These are phyloP conservation scores for Phialophora macrospora DNA, from an alignment of 2,329 filamentous ascomycete genomes.

Conservation along the genomic window DNA sequence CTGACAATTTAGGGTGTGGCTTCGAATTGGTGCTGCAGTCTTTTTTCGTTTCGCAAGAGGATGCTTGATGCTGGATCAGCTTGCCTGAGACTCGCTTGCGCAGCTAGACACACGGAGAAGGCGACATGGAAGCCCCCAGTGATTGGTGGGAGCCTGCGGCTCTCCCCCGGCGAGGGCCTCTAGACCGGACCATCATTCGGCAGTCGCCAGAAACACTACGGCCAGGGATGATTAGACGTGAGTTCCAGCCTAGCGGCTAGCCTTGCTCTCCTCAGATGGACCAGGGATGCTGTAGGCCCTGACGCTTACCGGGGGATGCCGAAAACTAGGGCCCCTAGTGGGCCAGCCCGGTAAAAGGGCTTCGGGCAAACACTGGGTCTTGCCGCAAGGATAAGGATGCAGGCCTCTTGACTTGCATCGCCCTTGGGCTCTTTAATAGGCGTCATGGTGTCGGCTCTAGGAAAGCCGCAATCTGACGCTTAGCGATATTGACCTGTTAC, in stretches of 20 bases:
- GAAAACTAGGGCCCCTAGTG: slow-evolving; percentile 4
- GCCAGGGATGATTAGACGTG: slow-evolving; percentile 2
- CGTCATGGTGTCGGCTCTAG: slow-evolving; percentile 1
- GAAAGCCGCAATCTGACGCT: not conserved
- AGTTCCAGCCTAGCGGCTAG: slow-evolving; percentile 13
- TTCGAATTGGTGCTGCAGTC: slow-evolving; percentile 7
- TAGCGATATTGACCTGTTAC: slow-evolving; percentile 6
- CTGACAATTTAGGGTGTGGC: slow-evolving; percentile 12
- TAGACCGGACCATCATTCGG: slow-evolving; percentile 5
- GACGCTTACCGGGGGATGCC: slow-evolving; percentile 16
- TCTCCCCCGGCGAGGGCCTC: slow-evolving; percentile 5
- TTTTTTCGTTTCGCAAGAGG: slow-evolving; percentile 17
- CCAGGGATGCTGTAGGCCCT: slow-evolving; percentile 1
- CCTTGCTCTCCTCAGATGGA: slow-evolving; percentile 1
- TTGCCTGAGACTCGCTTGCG: slow-evolving; percentile 18
- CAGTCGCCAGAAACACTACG: slow-evolving; percentile 4
- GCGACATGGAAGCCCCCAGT: not conserved
- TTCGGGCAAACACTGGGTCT: slow-evolving; percentile 2
- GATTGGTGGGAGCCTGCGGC: slow-evolving; percentile 13
- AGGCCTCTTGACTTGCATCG: not conserved
- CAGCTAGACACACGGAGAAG: slow-evolving; percentile 15
- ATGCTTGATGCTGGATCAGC: slow-evolving; percentile 25
- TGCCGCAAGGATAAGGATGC: slow-evolving; percentile 1
- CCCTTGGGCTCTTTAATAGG: not conserved
- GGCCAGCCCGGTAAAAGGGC: not conserved